Conservation (phyloP, 495 filamentous ascomycete genomes). For the Aspergillus egyptiacus region DNA sequence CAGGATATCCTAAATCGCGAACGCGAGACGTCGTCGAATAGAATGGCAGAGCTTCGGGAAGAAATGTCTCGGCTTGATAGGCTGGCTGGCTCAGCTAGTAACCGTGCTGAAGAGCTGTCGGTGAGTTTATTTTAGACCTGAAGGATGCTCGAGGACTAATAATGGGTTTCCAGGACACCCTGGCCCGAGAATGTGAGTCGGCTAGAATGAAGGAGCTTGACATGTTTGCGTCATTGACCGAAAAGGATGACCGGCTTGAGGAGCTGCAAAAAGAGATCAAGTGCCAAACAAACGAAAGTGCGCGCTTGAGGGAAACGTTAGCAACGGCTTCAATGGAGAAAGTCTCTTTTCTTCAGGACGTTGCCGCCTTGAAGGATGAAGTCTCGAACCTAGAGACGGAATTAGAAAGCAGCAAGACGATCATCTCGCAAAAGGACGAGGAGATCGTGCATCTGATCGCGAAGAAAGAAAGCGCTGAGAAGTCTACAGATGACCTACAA, state of each 20-base stretch:
- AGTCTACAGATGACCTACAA: constrained; percentile 19
- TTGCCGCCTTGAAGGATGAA: constrained; percentile 17
- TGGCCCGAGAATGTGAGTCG: constrained; percentile 24
- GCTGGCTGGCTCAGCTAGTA: constrained; percentile 21
- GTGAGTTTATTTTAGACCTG: constrained; percentile 20
- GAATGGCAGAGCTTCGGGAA: constrained; percentile 23
- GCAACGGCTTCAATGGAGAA: constrained; percentile 21
- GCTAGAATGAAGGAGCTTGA: constrained; percentile 37
- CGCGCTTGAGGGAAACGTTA: constrained; percentile 13
- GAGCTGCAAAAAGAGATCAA: constrained; percentile 26
- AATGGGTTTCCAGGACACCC: constrained; percentile 18
- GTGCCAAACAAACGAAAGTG: constrained; percentile 18
- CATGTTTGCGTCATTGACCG: constrained; percentile 39
- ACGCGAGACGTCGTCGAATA: too few relatives aligned
- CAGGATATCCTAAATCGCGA: constrained; percentile 21
- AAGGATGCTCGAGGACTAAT: constrained; percentile 28
- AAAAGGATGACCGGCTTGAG: constrained; percentile 42
- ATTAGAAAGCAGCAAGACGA: constrained; percentile 14
- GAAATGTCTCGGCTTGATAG: constrained; percentile 28
- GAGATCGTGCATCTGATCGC: constrained; percentile 21
- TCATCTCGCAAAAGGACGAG: constrained; percentile 25
- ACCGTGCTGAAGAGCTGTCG: constrained; percentile 26
- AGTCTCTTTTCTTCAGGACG: constrained; percentile 8
- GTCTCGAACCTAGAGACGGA: constrained; percentile 11
- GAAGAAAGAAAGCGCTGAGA: constrained; percentile 18